A percentile compares a stretch with the other conserved stretches of the same genome.
Evolutionary conservation across 495 filamentous ascomycete genomes (phyloP).

Genomic region (Podospora didyma): DNA sequence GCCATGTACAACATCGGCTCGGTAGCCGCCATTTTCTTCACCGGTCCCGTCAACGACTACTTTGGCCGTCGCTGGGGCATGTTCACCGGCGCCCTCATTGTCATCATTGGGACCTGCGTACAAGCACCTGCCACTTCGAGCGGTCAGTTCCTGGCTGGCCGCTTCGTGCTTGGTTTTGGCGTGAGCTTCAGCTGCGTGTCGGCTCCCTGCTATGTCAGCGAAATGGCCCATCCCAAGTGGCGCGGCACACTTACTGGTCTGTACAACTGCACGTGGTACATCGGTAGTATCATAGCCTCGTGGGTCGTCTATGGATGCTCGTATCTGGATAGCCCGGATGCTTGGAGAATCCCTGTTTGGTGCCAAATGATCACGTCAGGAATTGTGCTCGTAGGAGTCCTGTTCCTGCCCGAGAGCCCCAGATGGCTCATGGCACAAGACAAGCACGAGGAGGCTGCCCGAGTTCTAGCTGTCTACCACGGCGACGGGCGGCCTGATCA

Average conservation of each 20-base stretch:
- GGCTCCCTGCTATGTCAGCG: slow-evolving; percentile 68
- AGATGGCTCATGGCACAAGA: slow-evolving; percentile 40
- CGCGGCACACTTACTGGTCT: slow-evolving; percentile 55
- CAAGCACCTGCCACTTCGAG: slow-evolving; percentile 39
- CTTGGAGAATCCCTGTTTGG: slow-evolving; percentile 35
- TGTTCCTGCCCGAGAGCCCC: slow-evolving; percentile 35
- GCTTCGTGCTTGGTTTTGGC: slow-evolving; percentile 73
- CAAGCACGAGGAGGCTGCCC: slow-evolving; percentile 45
- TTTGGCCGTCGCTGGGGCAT: slow-evolving; percentile 62
- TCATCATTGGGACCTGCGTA: slow-evolving; percentile 57
- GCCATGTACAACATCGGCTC: slow-evolving; percentile 58
- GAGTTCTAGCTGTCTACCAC: slow-evolving; percentile 53
- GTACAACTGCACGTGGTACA: slow-evolving; percentile 36
- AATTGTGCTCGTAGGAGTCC: slow-evolving; percentile 27
- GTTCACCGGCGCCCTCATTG: slow-evolving; percentile 55
- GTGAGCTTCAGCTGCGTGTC: slow-evolving; percentile 64
- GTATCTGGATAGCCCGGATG: slow-evolving; percentile 16
- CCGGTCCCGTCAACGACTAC: slow-evolving; percentile 47
- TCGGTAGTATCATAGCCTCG: slow-evolving; percentile 26
- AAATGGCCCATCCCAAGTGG: slow-evolving; percentile 69
- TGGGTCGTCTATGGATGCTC: slow-evolving; percentile 29
- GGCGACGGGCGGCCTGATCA: slow-evolving; percentile 37
- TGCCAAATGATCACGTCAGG: slow-evolving; percentile 34
- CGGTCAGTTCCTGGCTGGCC: slow-evolving; percentile 64
- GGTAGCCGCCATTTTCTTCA: slow-evolving; percentile 51